Evolutionary conservation across 2,329 filamentous ascomycete species (phyloP), one percentile per base, ranked within the genome.

Genomic region (Chaetomium globosum): DNA sequence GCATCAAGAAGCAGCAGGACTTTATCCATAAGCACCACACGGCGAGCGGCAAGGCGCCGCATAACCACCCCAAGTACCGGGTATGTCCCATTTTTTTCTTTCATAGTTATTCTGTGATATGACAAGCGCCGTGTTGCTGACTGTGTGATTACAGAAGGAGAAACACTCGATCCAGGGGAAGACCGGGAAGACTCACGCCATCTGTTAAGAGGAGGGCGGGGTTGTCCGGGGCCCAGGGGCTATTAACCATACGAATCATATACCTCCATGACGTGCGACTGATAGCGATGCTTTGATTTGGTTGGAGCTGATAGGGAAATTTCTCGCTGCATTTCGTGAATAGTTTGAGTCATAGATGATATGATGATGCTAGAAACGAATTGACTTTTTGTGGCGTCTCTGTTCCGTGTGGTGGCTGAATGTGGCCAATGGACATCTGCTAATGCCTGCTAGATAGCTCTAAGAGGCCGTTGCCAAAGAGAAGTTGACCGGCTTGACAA

Each of bases 81-180:
- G 83, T 83, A 78, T 75, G 80, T 61, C 63, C 48, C 60, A 30
- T 36, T 64, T 51, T 43, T 33, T 49, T 65, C 28, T 63, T 51
- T 54, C 49, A 19, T 36, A 26, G 16, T 19, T 49, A 8, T 43
- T 12, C 61, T 4, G 36, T 19, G 13, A 43, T 43, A 16, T 43
- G 3, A 43, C 13, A 19, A 43, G 13, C 3, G 36, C 39, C 5
- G 39, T n/a, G 39, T 33, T 56, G 43, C 70, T 71, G 58, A 71
- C 65, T 39, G 53, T 52, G 16, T 46, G 0, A 0, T 0, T 60
- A 68, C 77, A 88, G 79, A 86, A 89, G 68, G 93, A 97, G 80
- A 86, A 86, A 71, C 94, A 98, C 78, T 94, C 90, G 64, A 80
- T 98, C 71, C 92, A 96, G 80, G 93, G 91, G 19, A 93, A 95